Conservation (phyloP, 257 asterid species). For the Solanum corneliomulleri region DNA sequence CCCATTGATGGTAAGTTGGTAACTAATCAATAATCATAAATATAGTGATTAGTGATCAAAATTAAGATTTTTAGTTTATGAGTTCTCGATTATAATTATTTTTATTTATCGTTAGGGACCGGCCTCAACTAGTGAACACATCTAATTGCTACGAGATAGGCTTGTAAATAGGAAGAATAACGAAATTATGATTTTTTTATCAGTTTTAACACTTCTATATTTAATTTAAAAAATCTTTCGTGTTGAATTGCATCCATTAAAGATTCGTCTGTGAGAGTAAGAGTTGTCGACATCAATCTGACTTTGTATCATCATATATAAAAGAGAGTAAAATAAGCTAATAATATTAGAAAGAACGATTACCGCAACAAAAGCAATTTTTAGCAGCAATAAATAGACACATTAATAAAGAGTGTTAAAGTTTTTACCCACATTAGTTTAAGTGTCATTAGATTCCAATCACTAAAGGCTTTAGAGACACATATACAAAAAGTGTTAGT, state of each 20-base stretch:
- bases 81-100: neutral
- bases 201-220: neutral
- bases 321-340: neutral
- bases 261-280: accelerated
- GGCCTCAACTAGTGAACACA: neutral
- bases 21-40: neutral
- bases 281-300: neutral
- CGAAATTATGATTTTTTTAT: neutral
- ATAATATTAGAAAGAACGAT: neutral
- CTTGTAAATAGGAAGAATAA: neutral
- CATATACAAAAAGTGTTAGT: too few species aligned
- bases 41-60: neutral
- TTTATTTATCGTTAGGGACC: neutral
- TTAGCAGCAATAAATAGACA: accelerated
- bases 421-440: too few species aligned
- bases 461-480: too few species aligned
- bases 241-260: accelerated
- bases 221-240: too few species aligned
- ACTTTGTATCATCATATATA: neutral
- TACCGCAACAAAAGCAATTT: too few species aligned
- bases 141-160: neutral
- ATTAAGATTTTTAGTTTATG: neutral
- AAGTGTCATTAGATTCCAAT: too few species aligned
- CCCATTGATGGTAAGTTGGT: neutral
- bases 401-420: too few species aligned